phyloP scores from a whole-genome alignment of 2,329 filamentous ascomycete genomes.

The Pseudopithomyces chartarum region DNA sequence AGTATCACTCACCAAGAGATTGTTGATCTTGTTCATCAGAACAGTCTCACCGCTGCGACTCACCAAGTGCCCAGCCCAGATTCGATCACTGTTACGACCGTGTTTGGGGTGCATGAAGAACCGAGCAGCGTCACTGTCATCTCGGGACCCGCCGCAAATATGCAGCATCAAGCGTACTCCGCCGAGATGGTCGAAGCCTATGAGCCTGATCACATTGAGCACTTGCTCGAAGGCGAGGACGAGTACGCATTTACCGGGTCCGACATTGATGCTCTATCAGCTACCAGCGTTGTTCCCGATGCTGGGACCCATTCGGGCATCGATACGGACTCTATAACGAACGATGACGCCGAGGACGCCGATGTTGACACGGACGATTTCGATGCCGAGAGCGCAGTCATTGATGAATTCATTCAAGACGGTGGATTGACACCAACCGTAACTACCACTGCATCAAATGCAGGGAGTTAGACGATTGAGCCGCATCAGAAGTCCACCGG shows the following conservation, averaged over 20 bases:
- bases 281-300: slow-evolving; percentile 5
- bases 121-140: slow-evolving; percentile 36
- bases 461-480: background rate
- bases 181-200: background rate
- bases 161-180: background rate
- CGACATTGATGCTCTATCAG: background rate
- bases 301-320: background rate
- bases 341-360: slow-evolving; percentile 32
- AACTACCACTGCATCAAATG: slow-evolving; percentile 7
- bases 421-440: slow-evolving; percentile 26
- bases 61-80: slow-evolving; percentile 32
- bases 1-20: slow-evolving; percentile 11
- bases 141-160: slow-evolving; percentile 18
- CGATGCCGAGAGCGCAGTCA: slow-evolving; percentile 27
- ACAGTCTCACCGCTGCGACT: background rate
- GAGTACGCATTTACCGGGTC: background rate
- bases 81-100: slow-evolving; percentile 41
- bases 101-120: slow-evolving; percentile 41
- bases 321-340: slow-evolving; percentile 13
- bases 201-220: background rate
- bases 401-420: slow-evolving; percentile 32
- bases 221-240: background rate
- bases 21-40: slow-evolving; percentile 8
- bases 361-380: slow-evolving; percentile 34
- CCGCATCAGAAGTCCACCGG: background rate